Base-by-base conservation (phyloP, 2,329 filamentous ascomycete species). In the Fusarium concolor region DNA sequence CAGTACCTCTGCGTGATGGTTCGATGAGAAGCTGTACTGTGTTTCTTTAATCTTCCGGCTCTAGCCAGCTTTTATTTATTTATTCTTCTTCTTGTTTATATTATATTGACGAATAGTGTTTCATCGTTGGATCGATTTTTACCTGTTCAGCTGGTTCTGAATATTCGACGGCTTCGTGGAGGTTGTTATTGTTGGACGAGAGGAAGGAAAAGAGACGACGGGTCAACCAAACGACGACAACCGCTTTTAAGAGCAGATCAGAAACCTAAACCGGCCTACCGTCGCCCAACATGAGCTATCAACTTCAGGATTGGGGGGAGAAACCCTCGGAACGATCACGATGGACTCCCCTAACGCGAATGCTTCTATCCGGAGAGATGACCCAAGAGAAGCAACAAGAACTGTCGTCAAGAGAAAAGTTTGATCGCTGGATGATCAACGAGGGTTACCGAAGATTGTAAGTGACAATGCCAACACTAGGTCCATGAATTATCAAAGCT, bases 341-440 rank as follows among this genome's bases (percentile, higher is more conserved):
- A 90, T 94, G 91, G 89, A 92, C 92, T 65, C 92, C 92, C 17
- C 85, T 96, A 56, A 93, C 91, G 63, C 88, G 92, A 68, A 93
- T 95, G 90, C 82, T 96, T 76, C 86, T 94, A 77, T 93, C 92
- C 56, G 92, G 92, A 49, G 91, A 94, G 81, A 91, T 94, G 87
- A 92, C 89, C 55, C 89, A 89, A 74, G 90, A 93, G 76, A 86
- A 83, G 74, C 89, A 91, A 70, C 89, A 89, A 76, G 86, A 89
- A 57, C 81, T 95, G 71, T 88, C 87, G 24, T 79, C 87, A 66
- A 86, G 87, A 75, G 91, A 95, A 78, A 91, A 87, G 76, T 91
- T 95, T 75, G 90, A 94, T 78, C 85, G 89, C 70, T 96, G 92
- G 92, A 94, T 96, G 92, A 90, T 95, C 65, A 95, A 95, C 77